Evolutionary conservation across 2,329 filamentous ascomycete species (phyloP).

Genomic region (Decorospora gaudefroyi): DNA sequence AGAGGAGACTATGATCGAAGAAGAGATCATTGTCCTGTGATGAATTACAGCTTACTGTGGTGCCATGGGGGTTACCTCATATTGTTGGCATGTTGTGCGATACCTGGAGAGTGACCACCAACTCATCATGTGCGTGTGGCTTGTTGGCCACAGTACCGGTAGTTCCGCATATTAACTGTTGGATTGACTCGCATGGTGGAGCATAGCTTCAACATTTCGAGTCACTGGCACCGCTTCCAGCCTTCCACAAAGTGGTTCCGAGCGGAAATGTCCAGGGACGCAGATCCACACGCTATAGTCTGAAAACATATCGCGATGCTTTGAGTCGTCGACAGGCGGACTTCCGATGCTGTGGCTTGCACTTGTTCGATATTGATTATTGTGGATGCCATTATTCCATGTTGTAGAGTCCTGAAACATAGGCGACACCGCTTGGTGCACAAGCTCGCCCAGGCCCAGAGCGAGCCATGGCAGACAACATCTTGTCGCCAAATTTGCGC

Average conservation of each 20-base stretch:
- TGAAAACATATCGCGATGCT: slow-evolving; percentile 5
- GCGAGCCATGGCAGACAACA: slow-evolving; percentile 7
- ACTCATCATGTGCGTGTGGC: slow-evolving; percentile 2
- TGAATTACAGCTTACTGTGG: neutral
- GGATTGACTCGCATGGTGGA: slow-evolving; percentile 17
- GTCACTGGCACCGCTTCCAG: slow-evolving; percentile 15
- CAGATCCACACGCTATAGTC: slow-evolving; percentile 14
- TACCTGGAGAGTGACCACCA: neutral
- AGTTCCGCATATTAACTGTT: slow-evolving; percentile 3
- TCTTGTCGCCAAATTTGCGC: slow-evolving; percentile 11
- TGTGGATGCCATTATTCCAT: slow-evolving; percentile 3
- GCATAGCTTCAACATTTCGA: slow-evolving; percentile 12
- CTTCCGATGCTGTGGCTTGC: neutral
- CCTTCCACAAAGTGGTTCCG: slow-evolving; percentile 14
- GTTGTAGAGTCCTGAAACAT: slow-evolving; percentile 17
- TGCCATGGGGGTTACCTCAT: neutral
- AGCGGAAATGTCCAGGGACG: slow-evolving; percentile 13
- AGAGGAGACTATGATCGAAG: too few relatives aligned
- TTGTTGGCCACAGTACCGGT: slow-evolving; percentile 2
- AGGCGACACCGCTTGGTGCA: slow-evolving; percentile 11
- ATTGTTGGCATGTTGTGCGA: slow-evolving; percentile 2
- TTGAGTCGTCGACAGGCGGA: neutral
- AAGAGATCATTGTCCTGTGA: neutral
- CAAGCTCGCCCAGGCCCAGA: slow-evolving; percentile 5
- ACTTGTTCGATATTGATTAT: slow-evolving; percentile 21